Percentiles rank a stretch among this genome's conserved stretches.
phyloP scores from a whole-genome alignment of 257 asterid species.

The Przewalskia tangutica region DNA sequence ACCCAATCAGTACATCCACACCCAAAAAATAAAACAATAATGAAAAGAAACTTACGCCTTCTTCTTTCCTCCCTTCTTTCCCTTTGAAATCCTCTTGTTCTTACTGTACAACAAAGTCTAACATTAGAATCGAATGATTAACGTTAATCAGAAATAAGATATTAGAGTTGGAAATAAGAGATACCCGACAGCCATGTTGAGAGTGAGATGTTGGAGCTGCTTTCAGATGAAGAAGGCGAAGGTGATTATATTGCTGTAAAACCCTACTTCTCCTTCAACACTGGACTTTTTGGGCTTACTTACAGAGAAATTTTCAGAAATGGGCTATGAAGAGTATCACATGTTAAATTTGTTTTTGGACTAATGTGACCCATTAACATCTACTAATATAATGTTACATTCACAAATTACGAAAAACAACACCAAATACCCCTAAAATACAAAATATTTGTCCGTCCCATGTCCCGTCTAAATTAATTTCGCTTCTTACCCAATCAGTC shows the following conservation, averaged over 20 bases:
- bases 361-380: too few species aligned
- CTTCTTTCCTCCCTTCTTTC: constrained; percentile 42
- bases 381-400: too few species aligned
- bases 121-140: neutral
- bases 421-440: too few species aligned
- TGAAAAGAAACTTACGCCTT: constrained; percentile 6
- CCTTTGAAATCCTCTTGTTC: constrained; percentile 24
- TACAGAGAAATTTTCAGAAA: neutral
- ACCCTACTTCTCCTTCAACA: neutral
- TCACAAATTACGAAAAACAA: too few species aligned
- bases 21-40: neutral
- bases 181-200: constrained; percentile 5
- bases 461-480: too few species aligned
- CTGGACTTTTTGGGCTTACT: neutral
- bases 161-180: neutral
- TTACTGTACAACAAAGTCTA: constrained; percentile 8
- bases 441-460: too few species aligned
- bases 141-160: too few species aligned
- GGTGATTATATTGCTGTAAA: neutral
- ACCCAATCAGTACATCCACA: neutral
- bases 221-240: neutral
- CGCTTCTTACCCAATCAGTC: too few species aligned
- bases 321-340: too few species aligned
- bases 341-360: too few species aligned
- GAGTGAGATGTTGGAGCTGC: neutral